Base-by-base conservation (phyloP, 257 asterid species). In the Petrea volubilis region DNA sequence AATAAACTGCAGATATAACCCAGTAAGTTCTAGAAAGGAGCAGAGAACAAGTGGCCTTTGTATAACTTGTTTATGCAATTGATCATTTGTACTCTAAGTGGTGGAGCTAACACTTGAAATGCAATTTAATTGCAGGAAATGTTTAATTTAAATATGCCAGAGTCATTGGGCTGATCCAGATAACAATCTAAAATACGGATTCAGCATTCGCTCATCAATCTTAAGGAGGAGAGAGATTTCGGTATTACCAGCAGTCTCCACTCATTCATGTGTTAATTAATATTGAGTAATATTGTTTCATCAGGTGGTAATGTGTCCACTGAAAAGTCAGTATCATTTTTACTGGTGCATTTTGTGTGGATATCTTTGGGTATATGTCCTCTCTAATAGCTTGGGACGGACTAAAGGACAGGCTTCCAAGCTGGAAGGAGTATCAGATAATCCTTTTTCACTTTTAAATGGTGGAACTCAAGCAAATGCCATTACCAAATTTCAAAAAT, bases 331-430 rank as follows among this genome's bases (percentile, higher is more conserved):
- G 63, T 63, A 71, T 73, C 75, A 72, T 69, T 74, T 87, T 60
- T 83, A 79, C 84, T 87, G 88, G 87, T 87, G 89, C 84, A 74
- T 89, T 74, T 79, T 88, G 52, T 85, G 47, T 65, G 96, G 88
- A 57, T 85, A 82, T 73, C 62, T 84, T 63, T 77, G 81, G 74
- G 80, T 77, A 14, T 27, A 60, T 66, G 84, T 59, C 41, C 64
- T 82, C 41, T 81, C 87, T 68, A 74, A 70, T 21, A 63, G 83
- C 73, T 67, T 72, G 46, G 91, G 46, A 49, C 49, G 67, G 79
- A 44, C 71, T 62, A 67, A 41, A 60, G 80, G 72, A 50, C 79
- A 74, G 52, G 74, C 77, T 51, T 51, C 55, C 65, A 55, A 61
- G 46, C 71, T 60, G 27, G 85, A 51, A 49, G 75, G 78, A 75